Percentiles rank a stretch among this genome's conserved stretches.
Conservation (phyloP, 805 yeast genomes). For the Candida germanica region DNA sequence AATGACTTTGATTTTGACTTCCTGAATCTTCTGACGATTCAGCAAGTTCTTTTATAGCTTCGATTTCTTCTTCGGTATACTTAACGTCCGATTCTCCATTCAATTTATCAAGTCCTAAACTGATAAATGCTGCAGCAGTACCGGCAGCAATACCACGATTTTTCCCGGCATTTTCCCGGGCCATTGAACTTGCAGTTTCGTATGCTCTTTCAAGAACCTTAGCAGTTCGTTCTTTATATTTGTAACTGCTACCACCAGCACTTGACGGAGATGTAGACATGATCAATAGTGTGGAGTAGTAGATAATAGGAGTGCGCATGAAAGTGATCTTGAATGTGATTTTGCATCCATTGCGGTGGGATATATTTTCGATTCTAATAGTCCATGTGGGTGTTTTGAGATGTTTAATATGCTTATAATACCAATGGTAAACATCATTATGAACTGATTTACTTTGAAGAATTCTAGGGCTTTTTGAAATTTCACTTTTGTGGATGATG, state of each 20-base stretch:
- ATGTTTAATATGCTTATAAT: no score
- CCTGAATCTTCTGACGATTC: conserved; percentile 26
- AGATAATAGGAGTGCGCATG: no score
- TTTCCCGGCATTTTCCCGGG: conserved; percentile 23
- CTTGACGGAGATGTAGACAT: no score
- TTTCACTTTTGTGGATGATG: no score
- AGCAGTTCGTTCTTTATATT: conserved; percentile 11
- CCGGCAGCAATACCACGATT: conserved; percentile 35
- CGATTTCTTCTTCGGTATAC: conserved; percentile 26
- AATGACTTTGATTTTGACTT: conserved; percentile 33
- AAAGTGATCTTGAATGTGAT: no score
- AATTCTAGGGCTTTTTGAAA: no score
- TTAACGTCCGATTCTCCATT: conserved; percentile 3
- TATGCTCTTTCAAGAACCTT: conserved; percentile 19
- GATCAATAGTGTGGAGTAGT: no score
- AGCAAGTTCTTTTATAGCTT: conserved; percentile 25
- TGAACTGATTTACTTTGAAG: no score
- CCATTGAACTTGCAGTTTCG: conserved; percentile 22
- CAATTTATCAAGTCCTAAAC: conserved; percentile 29
- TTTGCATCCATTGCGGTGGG: no score
- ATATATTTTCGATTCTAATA: no score
- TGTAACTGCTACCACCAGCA: conserved; percentile 4
- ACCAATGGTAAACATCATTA: no score
- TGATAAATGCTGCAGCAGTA: conserved; percentile 34
- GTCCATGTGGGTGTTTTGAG: no score